Conservation (phyloP, 768 basidiomycete genomes). For the Dictyophora rubrovolvata region DNA sequence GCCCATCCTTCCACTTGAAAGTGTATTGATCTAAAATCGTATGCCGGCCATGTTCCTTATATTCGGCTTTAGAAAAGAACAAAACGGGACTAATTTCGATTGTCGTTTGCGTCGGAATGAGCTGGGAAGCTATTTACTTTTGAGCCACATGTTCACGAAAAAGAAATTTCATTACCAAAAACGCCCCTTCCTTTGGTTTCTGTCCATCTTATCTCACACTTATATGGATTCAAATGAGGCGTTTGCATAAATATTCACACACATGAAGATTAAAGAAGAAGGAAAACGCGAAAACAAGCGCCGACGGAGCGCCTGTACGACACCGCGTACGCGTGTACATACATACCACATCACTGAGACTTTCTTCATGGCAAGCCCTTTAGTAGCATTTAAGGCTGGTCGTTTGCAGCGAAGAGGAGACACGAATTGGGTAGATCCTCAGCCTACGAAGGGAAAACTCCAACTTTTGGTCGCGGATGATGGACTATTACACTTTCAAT, state of each 20-base stretch:
- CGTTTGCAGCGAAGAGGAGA: conserved; percentile 60
- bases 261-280: too few species aligned
- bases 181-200: conserved; percentile 51
- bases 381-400: conserved; percentile 53
- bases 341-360: not conserved
- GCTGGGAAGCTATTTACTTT: not conserved
- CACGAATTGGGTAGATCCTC: conserved; percentile 59
- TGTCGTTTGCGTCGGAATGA: conserved; percentile 50
- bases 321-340: not conserved
- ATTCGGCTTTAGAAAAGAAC: conserved; percentile 63
- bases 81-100: conserved; percentile 82
- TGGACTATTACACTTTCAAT: conserved; percentile 66
- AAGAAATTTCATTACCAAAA: conserved; percentile 36
- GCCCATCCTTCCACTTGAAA: conserved; percentile 63
- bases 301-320: not conserved
- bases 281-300: too few species aligned
- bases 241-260: not conserved
- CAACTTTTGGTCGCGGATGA: conserved; percentile 62
- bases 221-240: conserved; percentile 8
- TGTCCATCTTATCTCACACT: conserved; percentile 1
- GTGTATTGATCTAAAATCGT: conserved; percentile 68
- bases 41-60: conserved; percentile 47
- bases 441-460: conserved; percentile 64
- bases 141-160: not conserved
- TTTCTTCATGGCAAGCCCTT: not conserved